Conservation (phyloP, 345 rosid species). For the Lumnitzera littorea region DNA sequence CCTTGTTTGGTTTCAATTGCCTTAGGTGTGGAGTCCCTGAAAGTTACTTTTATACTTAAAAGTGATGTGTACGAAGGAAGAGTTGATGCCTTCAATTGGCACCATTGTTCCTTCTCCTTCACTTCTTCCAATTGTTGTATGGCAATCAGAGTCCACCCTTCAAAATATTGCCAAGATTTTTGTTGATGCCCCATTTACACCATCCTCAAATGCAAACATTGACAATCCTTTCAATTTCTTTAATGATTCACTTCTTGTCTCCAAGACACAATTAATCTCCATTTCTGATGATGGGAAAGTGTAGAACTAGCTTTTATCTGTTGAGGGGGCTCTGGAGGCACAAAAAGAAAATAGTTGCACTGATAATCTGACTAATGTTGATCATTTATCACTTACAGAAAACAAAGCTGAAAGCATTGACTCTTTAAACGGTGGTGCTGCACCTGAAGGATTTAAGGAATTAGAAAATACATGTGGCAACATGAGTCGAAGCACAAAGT, state of each 20-base stretch:
- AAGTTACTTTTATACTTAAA: too few relatives aligned
- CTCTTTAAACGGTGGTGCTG: conserved; percentile 29
- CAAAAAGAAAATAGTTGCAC: conserved; percentile 28
- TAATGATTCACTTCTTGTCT: conserved; percentile 59
- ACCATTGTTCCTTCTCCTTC: conserved; percentile 72
- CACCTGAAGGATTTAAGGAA: conserved; percentile 23
- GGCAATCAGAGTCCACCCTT: conserved; percentile 71
- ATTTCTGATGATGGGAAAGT: conserved; percentile 93
- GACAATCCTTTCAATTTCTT: conserved; percentile 85
- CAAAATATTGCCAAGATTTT: conserved; percentile 68
- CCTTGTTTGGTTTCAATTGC: too few relatives aligned
- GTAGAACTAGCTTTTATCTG: conserved; percentile 88
- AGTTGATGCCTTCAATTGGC: conserved; percentile 85
- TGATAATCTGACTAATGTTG: conserved; percentile 16
- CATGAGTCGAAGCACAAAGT: conserved; percentile 29
- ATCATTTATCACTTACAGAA: conserved; percentile 20
- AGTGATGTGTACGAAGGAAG: conserved; percentile 72
- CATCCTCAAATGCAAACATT: conserved; percentile 43
- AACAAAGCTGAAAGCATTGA: conserved; percentile 12
- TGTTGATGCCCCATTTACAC: conserved; percentile 40
- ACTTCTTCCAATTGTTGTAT: conserved; percentile 48
- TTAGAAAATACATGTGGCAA: conserved; percentile 23
- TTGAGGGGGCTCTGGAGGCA: conserved; percentile 57
- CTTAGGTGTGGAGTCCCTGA: too few relatives aligned
- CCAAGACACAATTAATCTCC: conserved; percentile 65